Base-by-base conservation (phyloP, 331 rosid genomes). In the Spiraea crenata region DNA sequence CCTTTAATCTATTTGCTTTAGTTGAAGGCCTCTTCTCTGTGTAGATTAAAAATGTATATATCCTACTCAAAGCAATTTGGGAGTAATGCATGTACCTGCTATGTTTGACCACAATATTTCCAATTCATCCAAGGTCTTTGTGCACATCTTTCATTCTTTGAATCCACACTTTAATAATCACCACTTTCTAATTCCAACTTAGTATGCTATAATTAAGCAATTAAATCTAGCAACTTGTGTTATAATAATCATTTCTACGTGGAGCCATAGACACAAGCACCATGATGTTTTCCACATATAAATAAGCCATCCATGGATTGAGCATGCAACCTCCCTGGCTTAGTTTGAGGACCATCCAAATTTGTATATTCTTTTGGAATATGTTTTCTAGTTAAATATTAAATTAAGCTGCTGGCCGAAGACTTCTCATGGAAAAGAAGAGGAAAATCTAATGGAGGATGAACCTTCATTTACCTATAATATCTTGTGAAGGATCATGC, bases 321-420 rank as follows among this genome's bases (percentile, higher is more conserved):
- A 69, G 55, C 74, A 42, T 54, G 64, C 63, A 55, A 41, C 52
- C 54, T 12, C 31, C 15, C 64, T 55, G 73, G 54, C 35, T 54
- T 42, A 67, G 57, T 4, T 9, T 37, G 16, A 56, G 15, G 35
- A n/a, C 15, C 48, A 61, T 61, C 35, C 48, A 39, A 35, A 37
- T 40, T 61, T 48, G 48, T 38, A 16, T 16, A 55, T 69, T 42
- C 17, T 56, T 25, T 4, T 56, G 12, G 46, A 55, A 69, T 69
- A 69, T n/a, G 46, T 42, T 55, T 50, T 69, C 54, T 64, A 41
- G 54, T 64, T 9, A 55, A 55, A 51, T 13, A 60, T 38, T 6
- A 39, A 38, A 37, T 11, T 40, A 49, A 49, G 54, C 19, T 60
- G 48, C 44, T 8, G 65, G 15, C 9, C 10, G 39, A 39, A 31